These are phyloP conservation scores for Globisporangium carolinianum DNA, from an alignment of 352 stramenopile genomes.

Conservation along the genomic window DNA sequence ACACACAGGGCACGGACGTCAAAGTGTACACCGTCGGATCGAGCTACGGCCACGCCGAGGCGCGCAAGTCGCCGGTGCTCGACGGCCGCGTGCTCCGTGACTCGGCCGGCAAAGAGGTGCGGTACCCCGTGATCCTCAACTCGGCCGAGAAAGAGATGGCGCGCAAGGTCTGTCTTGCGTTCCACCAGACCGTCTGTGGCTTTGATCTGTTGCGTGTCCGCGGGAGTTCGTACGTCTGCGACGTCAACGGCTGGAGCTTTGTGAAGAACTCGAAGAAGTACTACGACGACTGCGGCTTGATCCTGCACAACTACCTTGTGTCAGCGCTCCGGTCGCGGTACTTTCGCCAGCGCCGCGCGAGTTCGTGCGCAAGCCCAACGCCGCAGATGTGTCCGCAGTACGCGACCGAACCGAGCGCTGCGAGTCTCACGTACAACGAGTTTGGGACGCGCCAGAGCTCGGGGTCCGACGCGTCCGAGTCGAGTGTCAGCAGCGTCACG, in stretches of 20 bases:
- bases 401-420: slow-evolving; percentile 43
- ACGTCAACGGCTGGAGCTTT: slow-evolving; percentile 99
- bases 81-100: slow-evolving; percentile 93
- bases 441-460: slow-evolving; percentile 42
- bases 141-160: slow-evolving; percentile 98
- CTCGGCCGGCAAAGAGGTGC: slow-evolving; percentile 96
- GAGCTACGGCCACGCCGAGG: slow-evolving; percentile 98
- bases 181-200: slow-evolving; percentile 98
- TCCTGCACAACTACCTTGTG: slow-evolving; percentile 90
- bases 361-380: slow-evolving; percentile 24
- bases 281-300: slow-evolving; percentile 96
- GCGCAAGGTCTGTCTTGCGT: slow-evolving; percentile 89
- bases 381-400: slow-evolving; percentile 80
- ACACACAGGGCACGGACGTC: slow-evolving; percentile 99
- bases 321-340: slow-evolving; percentile 72
- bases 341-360: slow-evolving; percentile 65
- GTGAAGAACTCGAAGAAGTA: slow-evolving; percentile 98
- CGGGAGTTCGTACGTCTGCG: slow-evolving; percentile 95
- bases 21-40: slow-evolving; percentile 99
- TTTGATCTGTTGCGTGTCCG: slow-evolving; percentile 97
- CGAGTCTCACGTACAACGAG: slow-evolving; percentile 19
- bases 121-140: slow-evolving; percentile 99
- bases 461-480: slow-evolving; percentile 59
- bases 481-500: slow-evolving; percentile 50
- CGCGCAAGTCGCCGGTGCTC: slow-evolving; percentile 97